phyloP scores from a whole-genome alignment of 2,329 filamentous ascomycete genomes.

The Alternaria hordeiaustralica region DNA sequence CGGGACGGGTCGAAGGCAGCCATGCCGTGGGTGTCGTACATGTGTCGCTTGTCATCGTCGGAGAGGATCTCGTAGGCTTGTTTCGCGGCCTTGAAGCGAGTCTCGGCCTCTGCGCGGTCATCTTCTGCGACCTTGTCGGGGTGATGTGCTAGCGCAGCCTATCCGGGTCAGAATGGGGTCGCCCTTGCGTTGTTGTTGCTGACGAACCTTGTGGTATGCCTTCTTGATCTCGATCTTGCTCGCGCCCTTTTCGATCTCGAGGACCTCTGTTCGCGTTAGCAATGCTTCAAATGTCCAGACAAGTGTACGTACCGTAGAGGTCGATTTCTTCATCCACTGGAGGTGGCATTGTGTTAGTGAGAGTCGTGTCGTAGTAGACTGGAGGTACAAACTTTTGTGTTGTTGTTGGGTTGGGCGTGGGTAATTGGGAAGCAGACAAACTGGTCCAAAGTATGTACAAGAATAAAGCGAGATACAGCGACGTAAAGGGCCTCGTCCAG shows the following conservation, averaged over 20 bases:
- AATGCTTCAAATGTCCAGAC: neutral
- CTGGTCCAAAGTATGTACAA: slow-evolving; percentile 7
- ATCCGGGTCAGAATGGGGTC: slow-evolving; percentile 8
- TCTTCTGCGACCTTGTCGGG: slow-evolving; percentile 94
- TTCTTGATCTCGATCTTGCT: slow-evolving; percentile 87
- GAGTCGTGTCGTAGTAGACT: neutral
- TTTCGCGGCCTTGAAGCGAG: slow-evolving; percentile 89
- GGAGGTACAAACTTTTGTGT: neutral
- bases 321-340: slow-evolving; percentile 59
- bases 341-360: slow-evolving; percentile 16
- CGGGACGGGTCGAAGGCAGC: slow-evolving; percentile 84
- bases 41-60: slow-evolving; percentile 89
- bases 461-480: slow-evolving; percentile 3
- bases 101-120: slow-evolving; percentile 82
- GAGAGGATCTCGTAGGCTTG: slow-evolving; percentile 97
- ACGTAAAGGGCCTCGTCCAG: neutral
- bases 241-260: slow-evolving; percentile 75
- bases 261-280: slow-evolving; percentile 67
- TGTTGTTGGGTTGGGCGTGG: neutral
- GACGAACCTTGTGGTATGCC: slow-evolving; percentile 86
- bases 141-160: slow-evolving; percentile 88
- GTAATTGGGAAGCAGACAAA: neutral
- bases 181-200: neutral
- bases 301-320: slow-evolving; percentile 59
- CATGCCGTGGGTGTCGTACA: slow-evolving; percentile 97